Percentiles rank a stretch among this genome's conserved stretches.
Evolutionary conservation across 768 basidiomycete genomes (phyloP).

Genomic region (Hericium erinaceus): DNA sequence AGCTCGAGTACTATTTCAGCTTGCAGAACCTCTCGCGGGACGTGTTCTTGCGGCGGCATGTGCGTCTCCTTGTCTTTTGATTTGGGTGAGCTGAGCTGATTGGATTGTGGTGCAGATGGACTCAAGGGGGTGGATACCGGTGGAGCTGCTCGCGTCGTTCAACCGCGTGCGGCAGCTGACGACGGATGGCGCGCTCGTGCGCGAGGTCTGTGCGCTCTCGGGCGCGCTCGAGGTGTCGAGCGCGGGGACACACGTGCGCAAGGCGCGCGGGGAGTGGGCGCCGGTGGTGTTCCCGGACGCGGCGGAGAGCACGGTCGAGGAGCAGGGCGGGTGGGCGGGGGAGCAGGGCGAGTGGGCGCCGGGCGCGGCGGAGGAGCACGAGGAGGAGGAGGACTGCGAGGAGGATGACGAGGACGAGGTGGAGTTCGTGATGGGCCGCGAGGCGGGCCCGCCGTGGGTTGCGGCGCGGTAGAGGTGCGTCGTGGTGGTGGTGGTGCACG

Average conservation of each 20-base stretch:
- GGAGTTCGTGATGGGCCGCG: constrained; percentile 58
- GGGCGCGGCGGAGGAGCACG: neutral
- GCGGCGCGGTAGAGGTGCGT: neutral
- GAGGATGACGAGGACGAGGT: constrained; percentile 70
- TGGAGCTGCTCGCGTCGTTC: constrained; percentile 77
- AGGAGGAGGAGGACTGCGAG: constrained; percentile 26
- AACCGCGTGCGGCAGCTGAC: constrained; percentile 72
- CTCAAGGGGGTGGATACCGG: constrained; percentile 76
- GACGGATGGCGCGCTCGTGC: constrained; percentile 45
- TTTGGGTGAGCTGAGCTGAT: neutral
- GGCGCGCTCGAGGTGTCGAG: constrained; percentile 59
- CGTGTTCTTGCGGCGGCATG: constrained; percentile 69
- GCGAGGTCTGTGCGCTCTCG: constrained; percentile 62
- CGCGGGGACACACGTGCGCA: constrained; percentile 47
- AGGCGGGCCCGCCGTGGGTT: constrained; percentile 22
- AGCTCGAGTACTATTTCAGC: constrained; percentile 90
- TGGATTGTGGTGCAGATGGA: constrained; percentile 61
- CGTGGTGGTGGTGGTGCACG: neutral
- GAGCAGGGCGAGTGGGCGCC: neutral
- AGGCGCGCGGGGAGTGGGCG: constrained; percentile 51
- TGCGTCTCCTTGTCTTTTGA: constrained; percentile 26
- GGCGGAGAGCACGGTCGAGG: constrained; percentile 33
- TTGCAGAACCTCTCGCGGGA: constrained; percentile 87
- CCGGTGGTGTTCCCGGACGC: constrained; percentile 58
- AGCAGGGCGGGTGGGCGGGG: neutral